A percentile compares a stretch with the other conserved stretches of the same genome.
phyloP scores from a whole-genome alignment of 169 alveolate species.

The Plasmodium coatneyi region DNA sequence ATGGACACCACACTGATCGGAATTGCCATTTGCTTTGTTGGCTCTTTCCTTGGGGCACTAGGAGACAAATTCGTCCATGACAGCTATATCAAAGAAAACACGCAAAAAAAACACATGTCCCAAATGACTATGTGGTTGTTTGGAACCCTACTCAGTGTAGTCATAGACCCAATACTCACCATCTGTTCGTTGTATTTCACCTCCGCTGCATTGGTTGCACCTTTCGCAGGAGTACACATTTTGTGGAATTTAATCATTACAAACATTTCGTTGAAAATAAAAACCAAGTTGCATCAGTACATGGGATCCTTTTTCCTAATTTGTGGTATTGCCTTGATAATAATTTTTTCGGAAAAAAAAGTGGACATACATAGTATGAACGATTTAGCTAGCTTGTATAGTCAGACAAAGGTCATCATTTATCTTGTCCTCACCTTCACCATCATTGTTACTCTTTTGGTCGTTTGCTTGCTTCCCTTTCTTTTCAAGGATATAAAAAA shows the following conservation, averaged over 20 bases:
- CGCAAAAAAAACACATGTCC: neutral
- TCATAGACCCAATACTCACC: conserved; percentile 33
- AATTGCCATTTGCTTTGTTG: conserved; percentile 25
- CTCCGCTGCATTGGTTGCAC: conserved; percentile 68
- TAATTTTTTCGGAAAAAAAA: conserved; percentile 55
- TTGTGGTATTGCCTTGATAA: conserved; percentile 52
- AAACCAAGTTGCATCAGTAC: conserved; percentile 50
- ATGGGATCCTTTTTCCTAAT: conserved; percentile 59
- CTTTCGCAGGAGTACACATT: conserved; percentile 68
- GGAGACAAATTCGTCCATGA: conserved; percentile 65
- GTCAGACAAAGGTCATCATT: conserved; percentile 30
- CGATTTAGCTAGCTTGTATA: conserved; percentile 28
- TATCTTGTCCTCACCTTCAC: conserved; percentile 6
- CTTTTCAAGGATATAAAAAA: conserved; percentile 3
- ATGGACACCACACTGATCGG: conserved; percentile 43
- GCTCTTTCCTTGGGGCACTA: conserved; percentile 60
- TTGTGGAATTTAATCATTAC: conserved; percentile 63
- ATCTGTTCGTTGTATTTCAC: conserved; percentile 45
- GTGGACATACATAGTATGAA: conserved; percentile 42
- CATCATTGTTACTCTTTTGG: conserved; percentile 2
- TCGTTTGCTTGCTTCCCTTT: conserved; percentile 36
- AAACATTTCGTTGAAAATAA: conserved; percentile 48
- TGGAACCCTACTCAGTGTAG: conserved; percentile 40
- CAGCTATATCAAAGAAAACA: conserved; percentile 24
- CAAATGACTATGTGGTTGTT: conserved; percentile 26